A percentile compares a stretch with the other conserved stretches of the same genome.
Conservation (phyloP, 257 asterid species). For the Fraxinus cuspidata region DNA sequence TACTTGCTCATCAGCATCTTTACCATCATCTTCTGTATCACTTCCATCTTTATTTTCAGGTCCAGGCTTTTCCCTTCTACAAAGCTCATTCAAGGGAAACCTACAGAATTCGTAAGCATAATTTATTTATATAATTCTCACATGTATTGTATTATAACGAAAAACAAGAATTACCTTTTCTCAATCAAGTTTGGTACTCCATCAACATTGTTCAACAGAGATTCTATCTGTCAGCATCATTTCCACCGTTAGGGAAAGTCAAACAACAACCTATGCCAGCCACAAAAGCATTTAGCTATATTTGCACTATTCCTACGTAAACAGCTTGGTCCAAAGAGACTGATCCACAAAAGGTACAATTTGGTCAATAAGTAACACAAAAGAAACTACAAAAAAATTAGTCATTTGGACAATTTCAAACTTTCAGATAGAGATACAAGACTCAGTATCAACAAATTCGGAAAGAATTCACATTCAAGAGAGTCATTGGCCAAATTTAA, state of each 20-base stretch:
- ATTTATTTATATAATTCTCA: not conserved
- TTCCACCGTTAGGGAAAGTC: not conserved
- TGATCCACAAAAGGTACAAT: not conserved
- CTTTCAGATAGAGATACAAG: not conserved
- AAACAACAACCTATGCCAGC: conserved; percentile 5
- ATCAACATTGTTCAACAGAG: conserved; percentile 40
- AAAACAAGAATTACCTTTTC: conserved; percentile 44
- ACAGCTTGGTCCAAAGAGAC: not conserved
- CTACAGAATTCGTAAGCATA: conserved; percentile 32
- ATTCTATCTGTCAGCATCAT: conserved; percentile 50
- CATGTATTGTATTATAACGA: not conserved
- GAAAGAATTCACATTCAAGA: not conserved
- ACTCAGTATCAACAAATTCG: not conserved
- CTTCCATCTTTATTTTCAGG: conserved; percentile 63
- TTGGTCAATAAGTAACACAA: not conserved
- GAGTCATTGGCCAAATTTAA: not conserved
- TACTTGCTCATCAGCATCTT: conserved; percentile 49
- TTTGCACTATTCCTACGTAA: not conserved
- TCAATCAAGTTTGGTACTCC: conserved; percentile 36
- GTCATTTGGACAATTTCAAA: not conserved
- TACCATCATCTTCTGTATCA: conserved; percentile 68
- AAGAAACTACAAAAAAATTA: not conserved
- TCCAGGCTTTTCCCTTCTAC: conserved; percentile 42
- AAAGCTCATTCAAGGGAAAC: conserved; percentile 62
- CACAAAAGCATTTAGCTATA: not conserved